Evolutionary conservation across 2,329 filamentous ascomycete species (phyloP).

Genomic region (Aspergillus udagawae): DNA sequence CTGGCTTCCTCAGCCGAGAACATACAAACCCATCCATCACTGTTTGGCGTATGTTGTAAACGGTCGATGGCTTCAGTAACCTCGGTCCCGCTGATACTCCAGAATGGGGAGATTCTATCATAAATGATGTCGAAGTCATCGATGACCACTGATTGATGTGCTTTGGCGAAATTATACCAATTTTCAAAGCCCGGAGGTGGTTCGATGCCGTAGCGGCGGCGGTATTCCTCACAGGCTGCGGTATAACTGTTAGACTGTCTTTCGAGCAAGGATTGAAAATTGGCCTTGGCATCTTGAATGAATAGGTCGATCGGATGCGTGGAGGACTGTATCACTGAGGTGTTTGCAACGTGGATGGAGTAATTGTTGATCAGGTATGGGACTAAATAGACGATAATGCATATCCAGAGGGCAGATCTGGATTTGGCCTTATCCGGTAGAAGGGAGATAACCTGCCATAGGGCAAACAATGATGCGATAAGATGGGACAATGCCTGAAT

Average conservation of each 20-base stretch:
- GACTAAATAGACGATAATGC: not conserved
- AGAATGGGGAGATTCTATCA: conserved; percentile 3
- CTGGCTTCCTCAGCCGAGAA: conserved; percentile 1
- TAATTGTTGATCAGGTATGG: conserved; percentile 3
- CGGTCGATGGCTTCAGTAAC: not conserved
- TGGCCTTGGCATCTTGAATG: not conserved
- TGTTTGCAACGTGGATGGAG: not conserved
- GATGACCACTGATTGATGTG: conserved; percentile 9
- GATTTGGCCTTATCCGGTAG: conserved; percentile 3
- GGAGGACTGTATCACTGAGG: not conserved
- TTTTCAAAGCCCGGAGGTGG: conserved; percentile 8
- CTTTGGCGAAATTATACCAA: conserved; percentile 7
- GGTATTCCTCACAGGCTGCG: conserved; percentile 5
- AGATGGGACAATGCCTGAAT: conserved; percentile 1
- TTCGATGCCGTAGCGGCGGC: conserved; percentile 5
- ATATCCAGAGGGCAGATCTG: conserved; percentile 1
- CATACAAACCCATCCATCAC: conserved; percentile 8
- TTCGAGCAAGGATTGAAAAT: not conserved
- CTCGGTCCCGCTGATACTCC: conserved; percentile 2
- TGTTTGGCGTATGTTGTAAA: not conserved
- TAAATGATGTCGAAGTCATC: conserved; percentile 7
- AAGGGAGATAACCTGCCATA: conserved; percentile 5
- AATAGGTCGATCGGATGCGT: conserved; percentile 1
- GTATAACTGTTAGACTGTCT: not conserved
- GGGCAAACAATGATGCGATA: conserved; percentile 2